Evolutionary conservation across 305 asterid genomes (phyloP).

Genomic region (Fraxinus velutina): DNA sequence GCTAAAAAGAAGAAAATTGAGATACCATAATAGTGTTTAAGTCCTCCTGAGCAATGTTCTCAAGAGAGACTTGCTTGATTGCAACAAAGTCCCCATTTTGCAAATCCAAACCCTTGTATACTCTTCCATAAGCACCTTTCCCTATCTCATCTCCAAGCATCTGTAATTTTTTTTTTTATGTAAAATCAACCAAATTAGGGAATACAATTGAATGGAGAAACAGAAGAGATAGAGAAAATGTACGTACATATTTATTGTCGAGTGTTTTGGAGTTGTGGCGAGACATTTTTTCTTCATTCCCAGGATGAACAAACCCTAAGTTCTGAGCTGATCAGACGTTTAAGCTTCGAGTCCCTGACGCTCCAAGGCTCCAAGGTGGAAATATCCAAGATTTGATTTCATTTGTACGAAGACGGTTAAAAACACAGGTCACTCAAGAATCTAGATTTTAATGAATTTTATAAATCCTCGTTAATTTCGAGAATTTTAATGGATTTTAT

Average conservation of each 20-base stretch:
- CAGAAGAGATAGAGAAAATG: neutral
- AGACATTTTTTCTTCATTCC: slow-evolving; percentile 51
- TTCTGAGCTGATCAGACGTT: neutral
- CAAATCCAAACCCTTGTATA: slow-evolving; percentile 95
- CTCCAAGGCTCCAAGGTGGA: neutral
- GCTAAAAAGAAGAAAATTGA: slow-evolving; percentile 1
- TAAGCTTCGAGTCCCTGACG: neutral
- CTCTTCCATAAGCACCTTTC: slow-evolving; percentile 98
- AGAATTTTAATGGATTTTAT: no score
- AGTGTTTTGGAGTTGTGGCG: slow-evolving; percentile 92
- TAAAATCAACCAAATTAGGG: neutral
- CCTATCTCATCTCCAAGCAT: slow-evolving; percentile 99
- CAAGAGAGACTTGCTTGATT: slow-evolving; percentile 92
- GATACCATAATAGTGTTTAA: slow-evolving; percentile 67
- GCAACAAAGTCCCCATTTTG: slow-evolving; percentile 98
- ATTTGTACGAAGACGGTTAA: neutral
- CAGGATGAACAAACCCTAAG: slow-evolving; percentile 21
- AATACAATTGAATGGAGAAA: neutral
- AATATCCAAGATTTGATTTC: neutral
- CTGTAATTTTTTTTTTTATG: slow-evolving; percentile 33
- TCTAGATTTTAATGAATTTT: no score
- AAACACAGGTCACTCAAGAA: neutral
- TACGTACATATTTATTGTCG: slow-evolving; percentile 80
- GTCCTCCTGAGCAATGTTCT: slow-evolving; percentile 62
- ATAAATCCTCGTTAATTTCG: neutral